A percentile compares a stretch with the other conserved stretches of the same genome.
Evolutionary conservation across 805 yeast genomes (phyloP).

Genomic region (Wickerhamiella hasegawae): DNA sequence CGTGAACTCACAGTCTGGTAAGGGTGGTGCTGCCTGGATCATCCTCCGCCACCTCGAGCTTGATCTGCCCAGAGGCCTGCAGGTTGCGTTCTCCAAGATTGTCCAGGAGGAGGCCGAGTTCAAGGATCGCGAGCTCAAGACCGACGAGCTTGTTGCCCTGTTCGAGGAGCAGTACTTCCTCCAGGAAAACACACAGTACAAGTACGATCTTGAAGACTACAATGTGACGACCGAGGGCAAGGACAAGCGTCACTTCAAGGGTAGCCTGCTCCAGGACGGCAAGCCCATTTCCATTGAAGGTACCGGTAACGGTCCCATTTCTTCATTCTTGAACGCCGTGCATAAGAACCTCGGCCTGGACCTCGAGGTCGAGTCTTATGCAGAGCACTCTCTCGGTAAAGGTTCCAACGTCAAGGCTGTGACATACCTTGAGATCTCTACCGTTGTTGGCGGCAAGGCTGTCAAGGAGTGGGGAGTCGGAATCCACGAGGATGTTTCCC

Average conservation of each 20-base stretch:
- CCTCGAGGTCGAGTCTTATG: conserved; percentile 51
- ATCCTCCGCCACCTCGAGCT: conserved; percentile 58
- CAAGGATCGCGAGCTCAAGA: conserved; percentile 54
- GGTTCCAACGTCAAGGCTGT: conserved; percentile 63
- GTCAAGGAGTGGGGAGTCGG: conserved; percentile 75
- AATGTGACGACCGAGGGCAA: conserved; percentile 33
- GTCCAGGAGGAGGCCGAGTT: conserved; percentile 58
- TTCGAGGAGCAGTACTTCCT: conserved; percentile 46
- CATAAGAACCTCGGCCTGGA: conserved; percentile 30
- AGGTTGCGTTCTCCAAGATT: conserved; percentile 53
- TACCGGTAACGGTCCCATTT: conserved; percentile 68
- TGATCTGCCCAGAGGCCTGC: conserved; percentile 69
- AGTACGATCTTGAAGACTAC: conserved; percentile 29
- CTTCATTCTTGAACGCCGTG: conserved; percentile 54
- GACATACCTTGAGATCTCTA: conserved; percentile 49
- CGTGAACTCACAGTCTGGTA: conserved; percentile 77
- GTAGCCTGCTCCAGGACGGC: conserved; percentile 25
- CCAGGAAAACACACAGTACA: conserved; percentile 23
- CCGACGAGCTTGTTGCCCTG: conserved; percentile 45
- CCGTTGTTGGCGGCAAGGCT: conserved; percentile 26
- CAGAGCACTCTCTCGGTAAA: conserved; percentile 65
- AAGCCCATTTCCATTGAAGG: conserved; percentile 32
- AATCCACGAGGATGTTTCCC: conserved; percentile 75
- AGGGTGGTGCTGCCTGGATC: conserved; percentile 85
- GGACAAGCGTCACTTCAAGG: conserved; percentile 13